phyloP scores from a whole-genome alignment of 306 rosid genomes.

The Geum urbanum region DNA sequence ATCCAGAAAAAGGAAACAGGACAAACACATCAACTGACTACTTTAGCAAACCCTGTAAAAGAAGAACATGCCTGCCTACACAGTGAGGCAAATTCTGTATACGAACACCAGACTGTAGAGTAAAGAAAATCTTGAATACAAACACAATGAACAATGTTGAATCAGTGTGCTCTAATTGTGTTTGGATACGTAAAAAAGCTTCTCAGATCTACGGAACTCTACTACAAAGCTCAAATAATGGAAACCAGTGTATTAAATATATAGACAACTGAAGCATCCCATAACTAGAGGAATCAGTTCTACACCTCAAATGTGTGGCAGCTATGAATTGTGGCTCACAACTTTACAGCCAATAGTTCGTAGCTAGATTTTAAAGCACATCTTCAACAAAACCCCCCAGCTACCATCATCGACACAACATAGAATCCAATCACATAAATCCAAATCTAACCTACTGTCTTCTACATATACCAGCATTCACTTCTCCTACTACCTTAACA shows the following conservation, averaged over 20 bases:
- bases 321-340: neutral
- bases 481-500: constrained; percentile 24
- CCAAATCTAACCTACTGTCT: constrained; percentile 20
- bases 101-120: neutral
- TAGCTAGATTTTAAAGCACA: neutral
- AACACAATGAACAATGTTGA: neutral
- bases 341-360: constrained; percentile 1
- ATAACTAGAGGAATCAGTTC: constrained; percentile 1
- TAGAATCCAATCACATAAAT: constrained; percentile 24
- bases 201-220: constrained; percentile 21
- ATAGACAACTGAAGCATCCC: constrained; percentile 7
- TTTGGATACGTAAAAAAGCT: constrained; percentile 1
- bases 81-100: neutral
- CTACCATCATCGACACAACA: constrained; percentile 22
- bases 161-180: neutral
- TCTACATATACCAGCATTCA: constrained; percentile 29
- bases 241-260: neutral
- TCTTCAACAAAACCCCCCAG: constrained; percentile 6
- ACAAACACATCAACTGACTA: neutral
- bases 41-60: neutral
- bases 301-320: constrained; percentile 2
- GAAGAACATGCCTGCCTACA: constrained; percentile 10
- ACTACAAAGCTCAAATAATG: constrained; percentile 6
- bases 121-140: neutral
- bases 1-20: neutral